These are phyloP conservation scores for Gymnopilus dilepis DNA, from an alignment of 768 basidiomycete genomes.

Conservation along the genomic window DNA sequence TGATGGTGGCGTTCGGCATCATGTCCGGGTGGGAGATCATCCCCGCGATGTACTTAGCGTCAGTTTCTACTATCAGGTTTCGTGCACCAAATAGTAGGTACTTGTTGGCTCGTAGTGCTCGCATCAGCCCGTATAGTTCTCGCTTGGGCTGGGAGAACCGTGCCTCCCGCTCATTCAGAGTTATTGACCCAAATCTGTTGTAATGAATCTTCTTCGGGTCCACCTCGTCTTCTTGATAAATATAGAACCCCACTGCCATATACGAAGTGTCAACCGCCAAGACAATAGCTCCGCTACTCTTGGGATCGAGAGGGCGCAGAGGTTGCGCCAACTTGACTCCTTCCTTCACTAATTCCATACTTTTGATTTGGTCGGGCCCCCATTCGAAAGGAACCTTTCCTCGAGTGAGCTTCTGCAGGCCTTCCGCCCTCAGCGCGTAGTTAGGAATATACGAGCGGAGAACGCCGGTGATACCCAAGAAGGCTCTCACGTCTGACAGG, in stretches of 20 bases:
- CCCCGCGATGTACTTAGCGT: constrained; percentile 2
- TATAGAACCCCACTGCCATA: constrained; percentile 40
- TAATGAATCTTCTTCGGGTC: constrained; percentile 30
- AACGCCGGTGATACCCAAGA: background rate
- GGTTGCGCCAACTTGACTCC: constrained; percentile 23
- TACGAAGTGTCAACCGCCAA: constrained; percentile 42
- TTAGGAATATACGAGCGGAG: constrained; percentile 30
- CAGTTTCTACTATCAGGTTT: constrained; percentile 1
- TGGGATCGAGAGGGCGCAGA: constrained; percentile 34
- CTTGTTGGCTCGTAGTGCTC: background rate
- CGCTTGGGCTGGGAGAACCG: constrained; percentile 1
- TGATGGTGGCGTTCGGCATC: constrained; percentile 38
- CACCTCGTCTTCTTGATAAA: constrained; percentile 37
- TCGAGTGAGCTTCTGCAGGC: constrained; percentile 25
- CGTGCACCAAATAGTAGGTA: background rate
- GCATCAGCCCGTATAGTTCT: background rate
- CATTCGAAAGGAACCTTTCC: constrained; percentile 23
- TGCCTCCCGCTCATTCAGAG: constrained; percentile 34
- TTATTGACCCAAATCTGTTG: constrained; percentile 42
- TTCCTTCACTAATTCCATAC: constrained; percentile 30
- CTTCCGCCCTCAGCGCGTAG: constrained; percentile 22
- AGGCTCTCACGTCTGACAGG: background rate
- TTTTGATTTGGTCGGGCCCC: constrained; percentile 2
- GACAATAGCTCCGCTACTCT: constrained; percentile 24
- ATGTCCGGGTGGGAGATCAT: constrained; percentile 10